phyloP scores from a whole-genome alignment of 768 basidiomycete genomes.

The Tylopilus subfusipes region DNA sequence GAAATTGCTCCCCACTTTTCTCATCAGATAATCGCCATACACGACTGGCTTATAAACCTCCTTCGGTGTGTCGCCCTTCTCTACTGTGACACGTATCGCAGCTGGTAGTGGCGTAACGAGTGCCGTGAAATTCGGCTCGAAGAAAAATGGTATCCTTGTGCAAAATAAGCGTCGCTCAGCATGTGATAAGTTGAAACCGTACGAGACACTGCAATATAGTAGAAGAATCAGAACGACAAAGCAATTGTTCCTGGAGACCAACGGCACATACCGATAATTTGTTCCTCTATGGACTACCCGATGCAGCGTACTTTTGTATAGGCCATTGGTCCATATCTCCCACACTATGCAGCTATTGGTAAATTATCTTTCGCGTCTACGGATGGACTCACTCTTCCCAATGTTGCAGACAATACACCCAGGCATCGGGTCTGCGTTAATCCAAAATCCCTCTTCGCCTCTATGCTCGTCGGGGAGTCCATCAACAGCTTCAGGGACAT shows the following conservation, averaged over 20 bases:
- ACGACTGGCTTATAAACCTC: conserved; percentile 46
- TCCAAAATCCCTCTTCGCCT: conserved; percentile 65
- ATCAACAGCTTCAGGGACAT: conserved; percentile 25
- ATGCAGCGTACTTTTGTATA: conserved; percentile 88
- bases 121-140: conserved; percentile 84
- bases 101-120: conserved; percentile 61
- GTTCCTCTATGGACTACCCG: conserved; percentile 74
- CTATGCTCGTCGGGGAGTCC: conserved; percentile 51
- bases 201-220: conserved; percentile 59
- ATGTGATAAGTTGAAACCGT: conserved; percentile 26
- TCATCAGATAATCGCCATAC: conserved; percentile 76
- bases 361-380: neutral
- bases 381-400: conserved; percentile 67
- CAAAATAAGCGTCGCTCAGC: conserved; percentile 2
- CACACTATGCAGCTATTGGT: conserved; percentile 56
- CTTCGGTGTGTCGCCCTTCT: conserved; percentile 15
- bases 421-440: conserved; percentile 78
- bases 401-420: conserved; percentile 89
- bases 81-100: conserved; percentile 40
- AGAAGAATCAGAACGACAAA: conserved; percentile 8
- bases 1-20: conserved; percentile 77
- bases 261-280: conserved; percentile 56
- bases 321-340: conserved; percentile 86
- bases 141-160: conserved; percentile 85
- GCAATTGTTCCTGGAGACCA: neutral